phyloP scores from a whole-genome alignment of 768 basidiomycete species.

The Myochromella boudieri region DNA sequence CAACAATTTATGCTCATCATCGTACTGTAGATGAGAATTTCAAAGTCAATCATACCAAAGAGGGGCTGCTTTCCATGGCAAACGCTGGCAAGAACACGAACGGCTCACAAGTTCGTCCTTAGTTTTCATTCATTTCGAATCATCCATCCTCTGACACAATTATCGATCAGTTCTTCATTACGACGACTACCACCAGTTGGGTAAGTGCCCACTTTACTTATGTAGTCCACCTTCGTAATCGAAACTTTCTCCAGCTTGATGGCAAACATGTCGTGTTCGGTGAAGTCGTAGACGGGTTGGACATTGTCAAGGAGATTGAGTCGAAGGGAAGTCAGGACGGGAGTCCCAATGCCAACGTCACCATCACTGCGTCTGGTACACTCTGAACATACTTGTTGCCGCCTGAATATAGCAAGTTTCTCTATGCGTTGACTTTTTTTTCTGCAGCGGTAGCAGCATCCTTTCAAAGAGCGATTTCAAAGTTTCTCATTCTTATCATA shows the following conservation, averaged over 20 bases:
- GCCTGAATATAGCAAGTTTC: too few species aligned
- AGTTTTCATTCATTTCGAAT: not conserved
- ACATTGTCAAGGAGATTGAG: slow-evolving; percentile 65
- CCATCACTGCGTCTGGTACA: slow-evolving; percentile 62
- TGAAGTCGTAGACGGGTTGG: slow-evolving; percentile 63
- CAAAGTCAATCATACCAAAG: slow-evolving; percentile 56
- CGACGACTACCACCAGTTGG: slow-evolving; percentile 71
- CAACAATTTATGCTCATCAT: not conserved
- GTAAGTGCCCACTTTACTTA: slow-evolving; percentile 23
- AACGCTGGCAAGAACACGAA: slow-evolving; percentile 84
- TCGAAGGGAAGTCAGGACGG: slow-evolving; percentile 37
- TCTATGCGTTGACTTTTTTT: too few species aligned
- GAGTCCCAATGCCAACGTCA: slow-evolving; percentile 41
- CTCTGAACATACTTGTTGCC: slow-evolving; percentile 16
- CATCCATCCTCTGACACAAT: too few species aligned
- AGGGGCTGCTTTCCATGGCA: slow-evolving; percentile 80
- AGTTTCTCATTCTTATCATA: too few species aligned
- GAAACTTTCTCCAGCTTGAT: slow-evolving; percentile 42
- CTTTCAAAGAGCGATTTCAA: too few species aligned
- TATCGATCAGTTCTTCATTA: slow-evolving; percentile 84
- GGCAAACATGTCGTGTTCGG: slow-evolving; percentile 73
- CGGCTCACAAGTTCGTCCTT: slow-evolving; percentile 62
- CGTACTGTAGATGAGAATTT: slow-evolving; percentile 66
- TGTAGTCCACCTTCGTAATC: not conserved
- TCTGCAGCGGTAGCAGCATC: too few species aligned